Base-by-base conservation (phyloP, 768 basidiomycete genomes). In the Mrakia gelida region DNA sequence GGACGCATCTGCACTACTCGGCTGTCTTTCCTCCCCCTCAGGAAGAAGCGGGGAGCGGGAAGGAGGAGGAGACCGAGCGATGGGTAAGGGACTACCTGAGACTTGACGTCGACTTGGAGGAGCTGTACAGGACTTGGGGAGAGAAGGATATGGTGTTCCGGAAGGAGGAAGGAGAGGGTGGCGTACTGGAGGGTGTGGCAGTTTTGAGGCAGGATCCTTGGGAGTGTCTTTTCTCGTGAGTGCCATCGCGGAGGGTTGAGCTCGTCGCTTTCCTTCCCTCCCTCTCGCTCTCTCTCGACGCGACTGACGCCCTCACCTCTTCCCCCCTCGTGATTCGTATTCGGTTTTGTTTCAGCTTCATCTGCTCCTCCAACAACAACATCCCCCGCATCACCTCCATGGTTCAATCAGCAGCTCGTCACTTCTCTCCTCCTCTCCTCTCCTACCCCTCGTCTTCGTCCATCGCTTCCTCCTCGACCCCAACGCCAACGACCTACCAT, bases 331-430 rank as follows among this genome's bases (percentile, higher is more conserved):
- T 52, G 59, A 26, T 61, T 18, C 10, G 8, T 3, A 2, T 61
- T 18, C 23, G 18, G 0, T 68, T 30, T 9, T 59, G 28, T 45
- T 75, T 8, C 74, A 96, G 95, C 13, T 99, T 98, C 86, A 97
- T 99, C 80, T 98, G 96, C 83, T 97, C 95, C 3, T 93, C 94
- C 3, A 98, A 98, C 82, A 98, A 98, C 84, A 95, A 98, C 81
- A 98, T 99, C 72, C 85, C 89, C 8, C 92, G 97, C 9, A 99
- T 99, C 81, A 92, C 93, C 23, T 92, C 92, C 77, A 95, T 98
- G 92, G 90, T 98, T 41, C 91, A 93, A 79, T 88, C 89, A 28
- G 88, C 98, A 21, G 93, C 92, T 83, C 87, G 85, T 26, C 87
- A 91, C 30, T 97, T 90, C 82, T 94, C 94, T 1, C 87, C 89